These are phyloP conservation scores for Russula sp. DNA, from an alignment of 768 basidiomycete species.

Conservation along the genomic window DNA sequence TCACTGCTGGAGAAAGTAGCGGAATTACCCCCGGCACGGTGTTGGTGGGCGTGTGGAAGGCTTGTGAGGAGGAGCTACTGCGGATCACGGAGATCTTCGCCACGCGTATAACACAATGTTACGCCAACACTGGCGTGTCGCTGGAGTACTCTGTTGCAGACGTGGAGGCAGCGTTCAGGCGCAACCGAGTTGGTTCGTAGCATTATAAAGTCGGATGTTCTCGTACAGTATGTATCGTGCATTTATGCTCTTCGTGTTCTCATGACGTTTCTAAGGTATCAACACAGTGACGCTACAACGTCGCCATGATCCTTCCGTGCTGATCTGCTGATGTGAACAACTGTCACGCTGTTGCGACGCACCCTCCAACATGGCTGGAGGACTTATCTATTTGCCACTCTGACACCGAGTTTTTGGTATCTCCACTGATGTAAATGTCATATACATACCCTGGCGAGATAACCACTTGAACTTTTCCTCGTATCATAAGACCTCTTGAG, in stretches of 20 bases:
- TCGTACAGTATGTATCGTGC: background rate
- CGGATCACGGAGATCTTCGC: conserved; percentile 63
- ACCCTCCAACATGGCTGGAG: background rate
- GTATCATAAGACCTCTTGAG: background rate
- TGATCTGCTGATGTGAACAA: background rate
- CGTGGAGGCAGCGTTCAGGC: conserved; percentile 71
- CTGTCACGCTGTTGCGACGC: background rate
- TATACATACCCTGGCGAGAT: conserved; percentile 3
- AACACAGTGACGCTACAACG: background rate
- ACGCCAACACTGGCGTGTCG: conserved; percentile 60
- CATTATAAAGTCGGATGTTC: background rate
- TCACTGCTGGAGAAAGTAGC: conserved; percentile 44
- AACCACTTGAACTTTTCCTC: background rate
- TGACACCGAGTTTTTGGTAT: background rate
- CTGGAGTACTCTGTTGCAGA: conserved; percentile 72
- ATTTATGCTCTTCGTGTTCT: background rate
- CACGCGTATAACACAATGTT: conserved; percentile 69
- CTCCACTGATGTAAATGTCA: conserved; percentile 2
- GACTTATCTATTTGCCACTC: background rate
- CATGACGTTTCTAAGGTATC: background rate
- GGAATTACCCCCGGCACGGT: conserved; percentile 55
- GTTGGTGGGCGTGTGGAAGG: conserved; percentile 82
- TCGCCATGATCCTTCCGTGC: background rate
- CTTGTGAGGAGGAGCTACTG: conserved; percentile 79
- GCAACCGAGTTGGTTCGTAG: conserved; percentile 39